Conservation (phyloP, 2,329 filamentous ascomycete species). For the Hypomyces perniciosus region DNA sequence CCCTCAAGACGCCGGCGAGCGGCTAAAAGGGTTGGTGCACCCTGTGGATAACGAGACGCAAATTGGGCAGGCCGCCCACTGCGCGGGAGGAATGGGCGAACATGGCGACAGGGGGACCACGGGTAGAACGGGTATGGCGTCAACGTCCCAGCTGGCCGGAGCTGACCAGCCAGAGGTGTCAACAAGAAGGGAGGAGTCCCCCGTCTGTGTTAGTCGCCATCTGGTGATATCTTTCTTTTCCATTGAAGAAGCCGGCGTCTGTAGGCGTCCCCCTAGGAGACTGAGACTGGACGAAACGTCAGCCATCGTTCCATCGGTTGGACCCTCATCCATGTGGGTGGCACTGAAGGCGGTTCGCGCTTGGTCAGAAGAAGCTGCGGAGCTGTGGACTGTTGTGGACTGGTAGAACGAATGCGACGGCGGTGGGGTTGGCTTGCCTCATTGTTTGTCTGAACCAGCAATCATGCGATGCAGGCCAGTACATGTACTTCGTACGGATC, state of each 20-base stretch:
- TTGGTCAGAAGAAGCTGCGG: conserved; percentile 8
- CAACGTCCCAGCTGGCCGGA: conserved; percentile 11
- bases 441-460: background rate
- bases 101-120: conserved; percentile 9
- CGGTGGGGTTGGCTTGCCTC: conserved; percentile 6
- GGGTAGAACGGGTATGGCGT: conserved; percentile 13
- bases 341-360: conserved; percentile 3
- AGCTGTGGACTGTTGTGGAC: background rate
- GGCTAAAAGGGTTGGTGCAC: background rate
- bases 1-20: background rate
- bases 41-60: background rate
- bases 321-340: conserved; percentile 1
- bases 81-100: background rate
- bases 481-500: no score
- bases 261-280: no score
- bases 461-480: background rate
- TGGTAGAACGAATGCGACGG: conserved; percentile 10
- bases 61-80: background rate
- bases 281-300: background rate
- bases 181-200: background rate
- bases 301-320: background rate
- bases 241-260: no score
- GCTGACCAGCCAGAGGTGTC: background rate
- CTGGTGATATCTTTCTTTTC: no score
- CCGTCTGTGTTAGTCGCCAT: background rate